Evolutionary conservation across 2,329 filamentous ascomycete genomes (phyloP).

Genomic region (Onygena corvina): DNA sequence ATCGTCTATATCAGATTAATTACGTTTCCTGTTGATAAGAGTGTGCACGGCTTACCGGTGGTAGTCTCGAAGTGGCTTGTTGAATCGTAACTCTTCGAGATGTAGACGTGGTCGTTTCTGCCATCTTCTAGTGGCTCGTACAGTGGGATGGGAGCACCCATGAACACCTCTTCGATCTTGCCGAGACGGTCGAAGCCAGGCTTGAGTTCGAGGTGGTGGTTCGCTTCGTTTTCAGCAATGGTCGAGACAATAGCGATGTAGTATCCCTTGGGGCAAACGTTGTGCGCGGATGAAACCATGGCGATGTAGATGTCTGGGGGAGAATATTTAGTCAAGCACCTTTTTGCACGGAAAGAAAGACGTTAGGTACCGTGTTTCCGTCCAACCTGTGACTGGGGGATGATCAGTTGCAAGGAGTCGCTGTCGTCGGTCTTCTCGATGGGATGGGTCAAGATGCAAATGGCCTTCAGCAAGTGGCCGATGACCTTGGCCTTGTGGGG

Average conservation of each 20-base stretch:
- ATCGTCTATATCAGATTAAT: constrained; percentile 48
- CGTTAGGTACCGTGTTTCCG: constrained; percentile 67
- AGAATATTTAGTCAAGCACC: neutral
- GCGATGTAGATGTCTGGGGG: constrained; percentile 83
- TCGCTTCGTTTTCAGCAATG: constrained; percentile 79
- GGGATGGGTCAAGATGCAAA: constrained; percentile 94
- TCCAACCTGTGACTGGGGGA: constrained; percentile 92
- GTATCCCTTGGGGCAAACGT: constrained; percentile 97
- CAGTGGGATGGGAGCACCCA: constrained; percentile 82
- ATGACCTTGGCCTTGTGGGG: constrained; percentile 73
- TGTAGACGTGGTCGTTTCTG: constrained; percentile 79
- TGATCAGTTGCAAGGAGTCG: constrained; percentile 90
- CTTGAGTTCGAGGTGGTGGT: constrained; percentile 92
- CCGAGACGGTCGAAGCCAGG: constrained; percentile 86
- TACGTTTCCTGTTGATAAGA: neutral
- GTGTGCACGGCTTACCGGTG: constrained; percentile 39
- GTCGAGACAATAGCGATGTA: constrained; percentile 98
- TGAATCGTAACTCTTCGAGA: constrained; percentile 97
- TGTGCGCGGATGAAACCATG: constrained; percentile 88
- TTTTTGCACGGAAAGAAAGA: neutral
- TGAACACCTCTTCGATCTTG: constrained; percentile 91
- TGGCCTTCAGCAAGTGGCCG: constrained; percentile 86
- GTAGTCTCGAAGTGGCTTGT: constrained; percentile 95
- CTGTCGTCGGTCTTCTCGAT: constrained; percentile 76
- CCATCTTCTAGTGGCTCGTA: constrained; percentile 84